These are phyloP conservation scores for Mycena vulgaris DNA, from an alignment of 768 basidiomycete genomes.

Conservation along the genomic window DNA sequence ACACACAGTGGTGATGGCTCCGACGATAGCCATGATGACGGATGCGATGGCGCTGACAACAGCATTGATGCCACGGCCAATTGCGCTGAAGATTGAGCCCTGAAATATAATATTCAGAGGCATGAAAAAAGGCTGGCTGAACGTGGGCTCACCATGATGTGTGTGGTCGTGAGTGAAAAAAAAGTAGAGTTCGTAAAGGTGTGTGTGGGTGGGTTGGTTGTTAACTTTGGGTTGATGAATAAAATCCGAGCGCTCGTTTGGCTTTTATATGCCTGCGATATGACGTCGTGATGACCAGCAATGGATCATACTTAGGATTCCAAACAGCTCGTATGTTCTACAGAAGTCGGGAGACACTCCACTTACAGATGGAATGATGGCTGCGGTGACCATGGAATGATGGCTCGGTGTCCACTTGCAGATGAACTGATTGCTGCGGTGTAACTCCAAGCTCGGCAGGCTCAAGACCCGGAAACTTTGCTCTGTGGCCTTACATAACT, in stretches of 20 bases:
- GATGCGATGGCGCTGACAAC: slow-evolving; percentile 73
- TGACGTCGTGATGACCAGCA: no score
- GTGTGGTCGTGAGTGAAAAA: not conserved
- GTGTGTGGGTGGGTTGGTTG: not conserved
- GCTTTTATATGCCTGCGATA: not conserved
- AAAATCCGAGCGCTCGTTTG: not conserved
- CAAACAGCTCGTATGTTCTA: no score
- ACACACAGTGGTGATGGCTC: slow-evolving; percentile 69
- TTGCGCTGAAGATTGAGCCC: slow-evolving; percentile 64
- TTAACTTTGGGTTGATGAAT: slow-evolving; percentile 1
- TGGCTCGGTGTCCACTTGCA: no score
- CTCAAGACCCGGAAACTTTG: no score
- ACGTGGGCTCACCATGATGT: slow-evolving; percentile 18
- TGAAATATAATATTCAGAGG: not conserved
- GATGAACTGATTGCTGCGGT: no score
- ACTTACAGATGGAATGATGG: no score
- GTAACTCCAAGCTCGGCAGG: no score
- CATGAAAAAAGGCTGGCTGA: not conserved
- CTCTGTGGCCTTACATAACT: no score
- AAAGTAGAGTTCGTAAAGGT: not conserved
- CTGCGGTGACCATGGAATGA: no score
- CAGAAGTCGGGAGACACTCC: no score
- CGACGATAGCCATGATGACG: slow-evolving; percentile 73
- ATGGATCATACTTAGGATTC: no score
- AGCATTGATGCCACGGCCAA: slow-evolving; percentile 71